Base-by-base conservation (phyloP, 331 rosid species). In the Arachis monticola region DNA sequence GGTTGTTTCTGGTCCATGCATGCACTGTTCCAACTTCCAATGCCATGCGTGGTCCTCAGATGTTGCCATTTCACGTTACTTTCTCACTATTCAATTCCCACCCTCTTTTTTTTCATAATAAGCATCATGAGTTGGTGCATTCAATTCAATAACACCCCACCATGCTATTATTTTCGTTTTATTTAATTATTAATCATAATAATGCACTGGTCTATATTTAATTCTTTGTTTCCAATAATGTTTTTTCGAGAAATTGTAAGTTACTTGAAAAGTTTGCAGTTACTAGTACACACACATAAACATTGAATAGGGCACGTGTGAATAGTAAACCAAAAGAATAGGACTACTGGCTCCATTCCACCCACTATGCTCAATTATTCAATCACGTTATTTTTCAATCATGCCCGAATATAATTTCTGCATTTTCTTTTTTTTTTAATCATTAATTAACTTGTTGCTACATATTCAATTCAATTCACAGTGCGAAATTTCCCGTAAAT, bases 11-110 rank as follows among this genome's bases (percentile, higher is more conserved):
- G 66, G 40, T 41, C 2, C 11, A 35, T 35, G 38, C 38, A 35
- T 68, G 4, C 41, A 38, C 30, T 5, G 8, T 7, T 67, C 14
- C 80, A 58, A 67, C 69, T 68, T 68, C 81, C 69, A 22, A 68
- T 6, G 70, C 8, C 47, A 44, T 38, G 57, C 44, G 73, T 69
- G 62, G 81, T 68, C 81, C 81, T 77, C 64, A 67, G 74, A 58
- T 67, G 53, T 76, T 60, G 74, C 67, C 61, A 68, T 67, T 67
- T 76, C 74, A 41, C 64, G 64, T 69, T 55, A 10, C 45, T 10
- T 56, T 66, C 67, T 75, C 67, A 66, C 67, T 67, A 46, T 67
- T 57, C 73, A 57, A 66, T 59, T 67, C 60, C 61, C 50, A 10
- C 78, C 5, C 78, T 17, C 63, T n/a, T 74, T 74, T 53, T 63